phyloP scores from a whole-genome alignment of 257 asterid species.

The Solanum verrucosum region DNA sequence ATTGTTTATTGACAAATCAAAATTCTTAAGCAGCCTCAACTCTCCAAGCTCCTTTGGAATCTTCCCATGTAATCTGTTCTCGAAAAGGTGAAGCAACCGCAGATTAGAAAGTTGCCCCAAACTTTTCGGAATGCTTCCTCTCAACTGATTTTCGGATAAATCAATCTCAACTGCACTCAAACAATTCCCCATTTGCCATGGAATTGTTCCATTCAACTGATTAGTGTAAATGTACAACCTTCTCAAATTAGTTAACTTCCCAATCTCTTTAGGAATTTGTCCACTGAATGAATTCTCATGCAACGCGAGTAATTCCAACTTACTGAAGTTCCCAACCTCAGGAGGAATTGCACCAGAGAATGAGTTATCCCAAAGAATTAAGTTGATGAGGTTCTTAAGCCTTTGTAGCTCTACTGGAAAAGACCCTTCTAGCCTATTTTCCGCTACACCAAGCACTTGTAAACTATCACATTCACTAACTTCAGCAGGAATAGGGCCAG shows the following conservation, averaged over 20 bases:
- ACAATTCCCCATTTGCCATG: constrained; percentile 54
- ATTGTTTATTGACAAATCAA: constrained; percentile 69
- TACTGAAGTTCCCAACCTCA: constrained; percentile 59
- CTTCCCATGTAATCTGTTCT: constrained; percentile 49
- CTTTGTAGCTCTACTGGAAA: constrained; percentile 57
- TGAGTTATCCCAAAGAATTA: constrained; percentile 58
- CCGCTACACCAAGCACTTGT: constrained; percentile 58
- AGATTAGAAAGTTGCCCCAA: constrained; percentile 42
- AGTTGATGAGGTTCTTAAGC: constrained; percentile 33
- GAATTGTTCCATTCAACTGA: constrained; percentile 63
- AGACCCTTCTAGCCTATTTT: constrained; percentile 52
- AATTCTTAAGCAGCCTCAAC: constrained; percentile 34
- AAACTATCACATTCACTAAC: constrained; percentile 57
- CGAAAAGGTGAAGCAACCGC: constrained; percentile 61
- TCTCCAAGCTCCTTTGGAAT: constrained; percentile 55
- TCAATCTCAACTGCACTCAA: constrained; percentile 57
- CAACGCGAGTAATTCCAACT: constrained; percentile 58
- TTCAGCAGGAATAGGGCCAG: constrained; percentile 59
- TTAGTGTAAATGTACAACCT: constrained; percentile 60
- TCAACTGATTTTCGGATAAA: constrained; percentile 63
- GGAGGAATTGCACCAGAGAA: constrained; percentile 65
- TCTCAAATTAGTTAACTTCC: constrained; percentile 38
- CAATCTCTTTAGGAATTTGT: constrained; percentile 52
- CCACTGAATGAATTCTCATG: constrained; percentile 57
- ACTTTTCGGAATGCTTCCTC: constrained; percentile 47